Evolutionary conservation across 345 rosid species (phyloP), one percentile per base, ranked within the genome.

Genomic region (Lagerstroemia speciosa): DNA sequence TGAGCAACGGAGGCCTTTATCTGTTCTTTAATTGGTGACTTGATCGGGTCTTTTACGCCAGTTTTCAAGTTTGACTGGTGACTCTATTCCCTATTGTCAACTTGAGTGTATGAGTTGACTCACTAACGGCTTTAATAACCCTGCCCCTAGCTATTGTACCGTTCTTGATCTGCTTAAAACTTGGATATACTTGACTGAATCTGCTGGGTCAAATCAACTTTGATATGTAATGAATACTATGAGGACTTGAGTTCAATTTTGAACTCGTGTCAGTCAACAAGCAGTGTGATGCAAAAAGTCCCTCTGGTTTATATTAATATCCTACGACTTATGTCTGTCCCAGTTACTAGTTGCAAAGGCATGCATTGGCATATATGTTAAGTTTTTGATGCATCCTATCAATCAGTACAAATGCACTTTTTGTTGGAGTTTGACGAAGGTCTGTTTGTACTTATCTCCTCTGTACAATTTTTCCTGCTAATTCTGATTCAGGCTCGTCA

Each of bases 401-500:
- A 48, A 4, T 41, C 11, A 41, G 2, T 41, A 41, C 9, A 8
- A 14, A 4, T 41, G 10, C 10, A 41, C 7, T 41, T 41, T 5
- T 41, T 9, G 7, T 53, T 53, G 60, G 14, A 7, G 30, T 8
- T 58, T 11, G 1, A 24, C 6, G 11, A 9, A 58, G 31, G 8
- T 27, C 62, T 27, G 30, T 58, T 27, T 58, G 2, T 12, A 14
- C 34, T 58, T 1, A 58, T 55, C 15, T 22, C 61, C 29, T 30
- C 29, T 30, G 30, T 48, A 12, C 20, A 20, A 3, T 53, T 8
- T 52, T 52, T 52, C 58, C 9, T n/a, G 60, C 30, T 3, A 34
- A 36, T 55, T 32, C 81, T 53, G 34, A 66, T 58, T 65, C 84
- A 94, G 97, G 97, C 93, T 76, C 86, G 86, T 66, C 99, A 94